Evolutionary conservation across 2,329 filamentous ascomycete genomes (phyloP), one percentile per base, ranked within the genome.

Genomic region (Stylonectria norvegica): DNA sequence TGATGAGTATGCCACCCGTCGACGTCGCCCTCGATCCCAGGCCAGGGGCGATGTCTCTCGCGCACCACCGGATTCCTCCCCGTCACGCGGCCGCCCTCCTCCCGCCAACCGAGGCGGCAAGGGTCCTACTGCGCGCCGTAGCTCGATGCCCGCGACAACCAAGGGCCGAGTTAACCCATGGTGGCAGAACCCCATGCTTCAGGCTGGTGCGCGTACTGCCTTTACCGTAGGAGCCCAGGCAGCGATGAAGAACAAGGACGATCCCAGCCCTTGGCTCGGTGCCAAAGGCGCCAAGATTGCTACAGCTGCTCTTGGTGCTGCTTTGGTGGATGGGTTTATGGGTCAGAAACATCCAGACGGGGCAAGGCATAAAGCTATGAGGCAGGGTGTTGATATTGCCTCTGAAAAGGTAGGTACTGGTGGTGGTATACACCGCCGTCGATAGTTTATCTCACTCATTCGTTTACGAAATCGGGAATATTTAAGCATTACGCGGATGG

Each of bases 271-370:
- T 1, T 76, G 72, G 72, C 56, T 70, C 4, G 70, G 72, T 0
- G 57, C 68, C 9, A 75, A 75, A 47, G 72, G 71, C 5, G 68
- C 68, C 31, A 71, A 70, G 37, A 59, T 75, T 3, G 72, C 70
- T 2, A 70, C 70, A 2, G 71, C 71, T 2, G 72, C 72, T 2
- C 43, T 76, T 2, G 70, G 71, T 14, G 72, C 72, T 1, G 72
- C 71, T 0, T 56, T 74, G 14, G 65, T 73, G 27, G 71, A 75
- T 42, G 69, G 70, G 0, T 66, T 75, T 20, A 63, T 71, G 33
- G 59, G 59, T 2, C 52, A 61, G 38, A 66, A 64, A 50, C 54
- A 63, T 10, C 53, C 58, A 2, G 36, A 49, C 18, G 55, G 55
- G 12, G 33, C 45, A 18, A 49, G 55, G 37, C 50, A 60, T 22